Conservation (phyloP, 1,284 basidiomycete species). For the Heterobasidion parviporum region DNA sequence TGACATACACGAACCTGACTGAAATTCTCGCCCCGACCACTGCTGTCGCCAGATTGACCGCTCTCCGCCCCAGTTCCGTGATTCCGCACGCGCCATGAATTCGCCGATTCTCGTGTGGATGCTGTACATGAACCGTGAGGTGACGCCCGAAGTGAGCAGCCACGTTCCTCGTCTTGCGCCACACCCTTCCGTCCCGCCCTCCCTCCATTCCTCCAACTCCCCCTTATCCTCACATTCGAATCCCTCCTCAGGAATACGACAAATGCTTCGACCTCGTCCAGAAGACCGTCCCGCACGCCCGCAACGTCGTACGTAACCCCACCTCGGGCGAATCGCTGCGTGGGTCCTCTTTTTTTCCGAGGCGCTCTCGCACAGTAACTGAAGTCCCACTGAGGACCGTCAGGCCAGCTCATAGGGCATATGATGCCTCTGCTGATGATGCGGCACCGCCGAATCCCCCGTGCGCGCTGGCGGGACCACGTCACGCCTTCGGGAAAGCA, state of each 20-base stretch:
- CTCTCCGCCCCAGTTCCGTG: neutral
- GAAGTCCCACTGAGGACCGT: neutral
- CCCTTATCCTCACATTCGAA: neutral
- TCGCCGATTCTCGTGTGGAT: conserved; percentile 72
- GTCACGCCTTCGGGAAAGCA: conserved; percentile 58
- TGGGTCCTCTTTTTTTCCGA: conserved; percentile 20
- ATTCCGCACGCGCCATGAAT: conserved; percentile 27
- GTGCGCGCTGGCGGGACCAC: conserved; percentile 62
- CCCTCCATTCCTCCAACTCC: neutral
- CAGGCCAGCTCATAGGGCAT: conserved; percentile 61
- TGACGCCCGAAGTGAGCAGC: conserved; percentile 47
- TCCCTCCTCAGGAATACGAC: conserved; percentile 51
- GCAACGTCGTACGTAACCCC: conserved; percentile 40
- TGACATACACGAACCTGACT: too few species aligned
- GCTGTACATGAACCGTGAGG: conserved; percentile 64
- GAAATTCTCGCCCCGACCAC: too few species aligned
- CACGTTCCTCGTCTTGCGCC: conserved; percentile 1
- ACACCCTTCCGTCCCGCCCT: conserved; percentile 1
- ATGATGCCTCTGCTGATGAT: conserved; percentile 79
- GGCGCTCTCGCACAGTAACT: neutral
- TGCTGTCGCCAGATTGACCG: too few species aligned
- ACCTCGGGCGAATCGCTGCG: conserved; percentile 53
- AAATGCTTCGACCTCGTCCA: conserved; percentile 48
- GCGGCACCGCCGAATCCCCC: conserved; percentile 70
- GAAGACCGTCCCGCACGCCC: conserved; percentile 47